Percentiles rank a stretch among this genome's conserved stretches.
Evolutionary conservation across 768 basidiomycete species (phyloP).

Genomic region (Rhizopogon salebrosus): DNA sequence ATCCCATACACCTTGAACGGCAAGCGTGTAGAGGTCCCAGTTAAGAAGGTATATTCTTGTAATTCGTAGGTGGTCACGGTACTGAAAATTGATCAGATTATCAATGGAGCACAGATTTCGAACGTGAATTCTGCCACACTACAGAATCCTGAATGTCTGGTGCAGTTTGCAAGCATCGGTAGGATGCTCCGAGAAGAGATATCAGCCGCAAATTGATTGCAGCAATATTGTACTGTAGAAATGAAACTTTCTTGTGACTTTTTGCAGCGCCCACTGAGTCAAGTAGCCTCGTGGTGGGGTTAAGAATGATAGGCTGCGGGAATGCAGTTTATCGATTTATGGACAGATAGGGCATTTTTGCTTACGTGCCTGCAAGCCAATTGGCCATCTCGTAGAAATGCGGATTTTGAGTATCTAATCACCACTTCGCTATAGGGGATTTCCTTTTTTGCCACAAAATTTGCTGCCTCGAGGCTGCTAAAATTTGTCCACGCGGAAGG

Average conservation of each 20-base stretch:
- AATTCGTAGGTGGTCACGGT: constrained; percentile 8
- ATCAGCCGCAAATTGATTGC: constrained; percentile 8
- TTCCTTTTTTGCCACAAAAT: constrained; percentile 6
- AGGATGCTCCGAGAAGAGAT: constrained; percentile 43
- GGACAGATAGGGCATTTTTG: no score
- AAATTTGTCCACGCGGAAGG: background rate
- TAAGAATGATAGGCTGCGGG: background rate
- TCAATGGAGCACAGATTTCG: constrained; percentile 69
- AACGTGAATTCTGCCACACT: constrained; percentile 70
- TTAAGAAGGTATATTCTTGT: constrained; percentile 50
- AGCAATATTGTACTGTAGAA: background rate
- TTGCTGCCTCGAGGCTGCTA: constrained; percentile 22
- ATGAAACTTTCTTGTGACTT: background rate
- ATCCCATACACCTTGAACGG: constrained; percentile 79
- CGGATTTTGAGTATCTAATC: background rate
- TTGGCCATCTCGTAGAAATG: background rate
- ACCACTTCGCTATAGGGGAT: background rate
- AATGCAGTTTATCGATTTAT: background rate
- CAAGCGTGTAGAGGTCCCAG: constrained; percentile 75
- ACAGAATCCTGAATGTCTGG: constrained; percentile 67
- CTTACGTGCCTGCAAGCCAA: no score
- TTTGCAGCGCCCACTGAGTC: background rate
- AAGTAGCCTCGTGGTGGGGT: background rate
- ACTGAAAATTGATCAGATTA: constrained; percentile 42
- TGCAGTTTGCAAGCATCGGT: constrained; percentile 55